Percentiles rank a stretch among this genome's conserved stretches.
phyloP scores from a whole-genome alignment of 495 filamentous ascomycete genomes.

The Penicillium argentinense region DNA sequence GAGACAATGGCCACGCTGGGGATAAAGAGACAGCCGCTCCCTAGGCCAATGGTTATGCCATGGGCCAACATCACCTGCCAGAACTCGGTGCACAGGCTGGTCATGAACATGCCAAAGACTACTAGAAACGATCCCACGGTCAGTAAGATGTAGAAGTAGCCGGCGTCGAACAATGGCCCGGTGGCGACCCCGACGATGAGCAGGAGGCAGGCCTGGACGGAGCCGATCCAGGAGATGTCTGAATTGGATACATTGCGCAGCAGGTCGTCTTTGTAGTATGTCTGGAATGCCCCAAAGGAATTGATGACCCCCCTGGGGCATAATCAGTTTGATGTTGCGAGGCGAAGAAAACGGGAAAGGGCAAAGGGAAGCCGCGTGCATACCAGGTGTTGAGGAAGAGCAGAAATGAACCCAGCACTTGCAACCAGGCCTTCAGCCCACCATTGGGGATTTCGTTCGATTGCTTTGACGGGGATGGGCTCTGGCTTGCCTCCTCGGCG shows the following conservation, averaged over 20 bases:
- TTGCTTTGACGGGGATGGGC: too few species aligned
- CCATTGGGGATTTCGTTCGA: too few species aligned
- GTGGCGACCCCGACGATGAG: constrained; percentile 26
- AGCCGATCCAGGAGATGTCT: constrained; percentile 26
- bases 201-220: constrained; percentile 32
- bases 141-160: neutral
- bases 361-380: too few species aligned
- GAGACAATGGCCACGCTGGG: constrained; percentile 46
- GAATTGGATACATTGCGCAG: neutral
- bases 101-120: constrained; percentile 43
- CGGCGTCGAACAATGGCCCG: constrained; percentile 34
- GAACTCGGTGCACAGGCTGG: constrained; percentile 48
- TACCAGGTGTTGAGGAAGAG: constrained; percentile 35
- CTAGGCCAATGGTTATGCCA: constrained; percentile 47
- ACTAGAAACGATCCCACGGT: neutral
- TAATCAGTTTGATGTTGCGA: neutral
- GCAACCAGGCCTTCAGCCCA: constrained; percentile 27
- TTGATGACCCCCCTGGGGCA: neutral
- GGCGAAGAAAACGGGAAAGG: too few species aligned
- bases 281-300: constrained; percentile 7
- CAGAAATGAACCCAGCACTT: constrained; percentile 24
- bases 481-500: too few species aligned
- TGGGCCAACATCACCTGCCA: constrained; percentile 59
- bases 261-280: neutral
- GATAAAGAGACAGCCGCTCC: constrained; percentile 43